Percentiles rank a stretch among this genome's conserved stretches.
These are phyloP conservation scores for Fennellomyces sp. DNA, from an alignment of 371 early-diverging fungal species.

Conservation along the genomic window DNA sequence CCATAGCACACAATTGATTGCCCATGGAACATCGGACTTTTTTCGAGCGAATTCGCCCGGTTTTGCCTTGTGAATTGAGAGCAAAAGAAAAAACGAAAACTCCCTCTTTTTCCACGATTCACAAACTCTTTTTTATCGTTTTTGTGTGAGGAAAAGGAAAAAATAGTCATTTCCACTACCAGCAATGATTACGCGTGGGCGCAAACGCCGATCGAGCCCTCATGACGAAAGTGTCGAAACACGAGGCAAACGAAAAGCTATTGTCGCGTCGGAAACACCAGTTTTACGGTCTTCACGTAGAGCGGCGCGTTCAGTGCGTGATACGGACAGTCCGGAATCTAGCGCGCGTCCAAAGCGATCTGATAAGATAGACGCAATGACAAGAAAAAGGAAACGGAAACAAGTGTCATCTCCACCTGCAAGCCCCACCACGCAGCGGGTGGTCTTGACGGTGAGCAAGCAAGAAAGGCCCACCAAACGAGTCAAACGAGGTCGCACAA, in stretches of 20 bases:
- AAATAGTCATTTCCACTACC: too few species aligned
- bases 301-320: too few species aligned
- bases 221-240: not conserved
- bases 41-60: too few species aligned
- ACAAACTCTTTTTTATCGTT: not conserved
- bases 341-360: too few species aligned
- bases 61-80: too few species aligned
- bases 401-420: not conserved
- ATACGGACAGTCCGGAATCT: too few species aligned
- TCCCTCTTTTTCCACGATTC: too few species aligned
- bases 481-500: constrained; percentile 1
- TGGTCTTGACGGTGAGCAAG: too few species aligned
- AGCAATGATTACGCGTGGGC: constrained; percentile 15
- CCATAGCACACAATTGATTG: too few species aligned
- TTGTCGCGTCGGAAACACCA: not conserved
- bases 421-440: too few species aligned
- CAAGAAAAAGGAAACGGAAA: constrained; percentile 1
- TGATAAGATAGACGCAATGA: not conserved
- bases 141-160: not conserved
- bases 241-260: not conserved
- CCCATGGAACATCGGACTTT: too few species aligned
- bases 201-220: constrained; percentile 5
- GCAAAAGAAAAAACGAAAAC: not conserved
- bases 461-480: not conserved
- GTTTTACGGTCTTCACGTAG: constrained; percentile 5